Base-by-base conservation (phyloP, 2,329 filamentous ascomycete species). In the Hypoxylon sp. region DNA sequence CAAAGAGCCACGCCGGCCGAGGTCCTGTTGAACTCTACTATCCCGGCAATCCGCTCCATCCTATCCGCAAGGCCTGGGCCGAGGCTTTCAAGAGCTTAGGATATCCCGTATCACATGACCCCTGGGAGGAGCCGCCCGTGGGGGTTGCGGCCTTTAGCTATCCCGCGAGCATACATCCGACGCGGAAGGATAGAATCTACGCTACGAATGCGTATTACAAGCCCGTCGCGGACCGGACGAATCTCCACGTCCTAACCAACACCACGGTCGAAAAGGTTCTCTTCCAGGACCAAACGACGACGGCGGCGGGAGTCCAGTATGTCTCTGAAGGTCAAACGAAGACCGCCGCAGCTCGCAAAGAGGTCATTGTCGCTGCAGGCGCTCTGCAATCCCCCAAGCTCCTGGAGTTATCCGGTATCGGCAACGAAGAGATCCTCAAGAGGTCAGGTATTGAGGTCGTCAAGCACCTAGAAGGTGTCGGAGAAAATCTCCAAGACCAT, bases 341-440 rank as follows among this genome's bases (percentile, higher is more conserved):
- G 26, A 40, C 22, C 8, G 65, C 44, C 16, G 48, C n/a, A 9
- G 53, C 59, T n/a, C 24, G n/a, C 2, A 71, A 71, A 28, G 71
- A 73, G 36, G 56, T 73, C 12, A 68, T 73, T 16, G n/a, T 71
- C 14, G 54, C 60, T 2, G 69, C 67, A 0, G 71, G 71, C 4
- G 67, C 61, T 18, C 16, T 73, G 2, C 62, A 68, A 14, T 64
- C 70, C 1, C 69, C 70, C 0, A 70, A 79, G 26, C 54, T 83
- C 0, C 73, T 83, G 0, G 78, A 82, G 59, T 71, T 79, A 1
- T 81, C 79, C 4, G 80, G 81, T 7, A 61, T 75, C 8, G 73
- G 73, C 0, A 61, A 68, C 5, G 22, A 30, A 2, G 33, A 55
- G 4, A 12, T 71, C 0, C 68, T 74, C 1, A 45, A 48, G 7